Evolutionary conservation across 2,329 filamentous ascomycete species (phyloP).

Genomic region (Aspergillus cejpii): DNA sequence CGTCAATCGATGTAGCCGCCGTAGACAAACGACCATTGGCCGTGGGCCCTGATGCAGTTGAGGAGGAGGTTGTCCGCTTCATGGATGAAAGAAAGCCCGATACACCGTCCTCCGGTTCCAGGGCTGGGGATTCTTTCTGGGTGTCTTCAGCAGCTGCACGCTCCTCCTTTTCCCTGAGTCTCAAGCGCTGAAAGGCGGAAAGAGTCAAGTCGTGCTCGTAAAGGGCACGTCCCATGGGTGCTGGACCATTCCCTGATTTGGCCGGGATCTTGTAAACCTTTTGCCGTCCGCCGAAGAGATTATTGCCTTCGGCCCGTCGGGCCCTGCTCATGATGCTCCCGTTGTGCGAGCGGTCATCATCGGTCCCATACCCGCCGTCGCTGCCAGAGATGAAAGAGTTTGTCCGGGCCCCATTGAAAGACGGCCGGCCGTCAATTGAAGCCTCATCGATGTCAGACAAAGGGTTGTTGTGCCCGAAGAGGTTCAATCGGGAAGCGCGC

Average conservation of each 20-base stretch:
- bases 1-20: constrained; percentile 80
- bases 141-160: constrained; percentile 38
- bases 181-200: constrained; percentile 76
- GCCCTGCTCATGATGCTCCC: constrained; percentile 77
- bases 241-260: constrained; percentile 34
- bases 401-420: constrained; percentile 54
- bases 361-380: constrained; percentile 51
- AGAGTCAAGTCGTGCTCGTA: constrained; percentile 82
- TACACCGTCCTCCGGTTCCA: constrained; percentile 42
- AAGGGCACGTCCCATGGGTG: constrained; percentile 56
- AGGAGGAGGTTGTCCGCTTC: constrained; percentile 76
- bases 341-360: constrained; percentile 55
- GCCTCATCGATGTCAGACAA: constrained; percentile 87
- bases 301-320: constrained; percentile 81
- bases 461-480: constrained; percentile 59
- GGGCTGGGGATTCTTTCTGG: constrained; percentile 33
- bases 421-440: constrained; percentile 61
- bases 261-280: constrained; percentile 84
- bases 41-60: constrained; percentile 67
- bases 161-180: constrained; percentile 48
- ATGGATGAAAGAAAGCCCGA: constrained; percentile 61
- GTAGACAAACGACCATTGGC: constrained; percentile 70
- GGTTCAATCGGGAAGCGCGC: constrained; percentile 67
- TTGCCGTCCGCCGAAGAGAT: constrained; percentile 87
- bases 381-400: constrained; percentile 60